Percentiles rank a stretch among this genome's conserved stretches.
phyloP scores from a whole-genome alignment of 257 asterid genomes.

The Solanum lignicaule region DNA sequence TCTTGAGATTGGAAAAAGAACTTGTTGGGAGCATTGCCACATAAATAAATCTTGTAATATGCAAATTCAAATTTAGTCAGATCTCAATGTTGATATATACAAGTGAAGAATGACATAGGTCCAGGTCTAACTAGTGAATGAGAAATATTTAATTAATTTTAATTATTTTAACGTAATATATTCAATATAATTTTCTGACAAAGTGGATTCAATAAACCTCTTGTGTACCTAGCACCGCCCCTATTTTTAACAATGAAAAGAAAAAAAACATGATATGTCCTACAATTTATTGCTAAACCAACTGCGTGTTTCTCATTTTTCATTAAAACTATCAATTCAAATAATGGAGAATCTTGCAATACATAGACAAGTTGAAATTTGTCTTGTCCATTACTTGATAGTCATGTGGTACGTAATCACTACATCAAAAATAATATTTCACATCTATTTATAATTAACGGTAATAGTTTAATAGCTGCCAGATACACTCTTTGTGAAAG shows the following conservation, averaged over 20 bases:
- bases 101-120: neutral
- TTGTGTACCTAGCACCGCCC: neutral
- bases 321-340: neutral
- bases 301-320: neutral
- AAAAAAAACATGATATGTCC: neutral
- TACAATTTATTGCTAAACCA: neutral
- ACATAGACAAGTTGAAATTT: neutral
- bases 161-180: too few species aligned
- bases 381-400: neutral
- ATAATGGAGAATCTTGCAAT: neutral
- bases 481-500: too few species aligned
- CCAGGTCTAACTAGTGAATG: neutral
- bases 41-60: fast-evolving
- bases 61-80: fast-evolving
- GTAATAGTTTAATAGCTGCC: too few species aligned
- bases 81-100: fast-evolving
- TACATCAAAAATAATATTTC: neutral
- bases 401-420: neutral
- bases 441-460: too few species aligned
- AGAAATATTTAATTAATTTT: neutral
- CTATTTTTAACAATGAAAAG: neutral
- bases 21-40: fast-evolving
- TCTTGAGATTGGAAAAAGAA: neutral
- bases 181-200: neutral
- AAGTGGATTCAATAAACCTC: neutral